Conservation (phyloP, 306 rosid species). For the Dryas alaskensis region DNA sequence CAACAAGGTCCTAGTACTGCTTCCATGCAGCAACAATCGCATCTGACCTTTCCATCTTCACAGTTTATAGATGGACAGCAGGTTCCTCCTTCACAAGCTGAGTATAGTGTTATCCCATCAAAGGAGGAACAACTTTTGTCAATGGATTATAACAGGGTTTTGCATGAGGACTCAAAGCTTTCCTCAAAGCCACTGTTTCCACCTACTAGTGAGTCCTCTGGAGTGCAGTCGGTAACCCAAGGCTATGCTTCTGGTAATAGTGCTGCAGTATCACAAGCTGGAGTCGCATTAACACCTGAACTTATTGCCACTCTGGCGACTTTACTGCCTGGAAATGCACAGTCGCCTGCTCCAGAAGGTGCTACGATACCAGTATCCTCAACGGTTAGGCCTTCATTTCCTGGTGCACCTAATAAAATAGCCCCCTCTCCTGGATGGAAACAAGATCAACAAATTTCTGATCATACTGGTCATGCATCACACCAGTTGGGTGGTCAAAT, state of each 20-base stretch:
- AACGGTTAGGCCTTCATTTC: constrained; percentile 51
- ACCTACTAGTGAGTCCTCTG: constrained; percentile 43
- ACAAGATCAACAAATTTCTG: constrained; percentile 68
- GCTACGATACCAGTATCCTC: constrained; percentile 51
- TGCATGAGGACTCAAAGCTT: constrained; percentile 63
- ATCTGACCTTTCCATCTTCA: constrained; percentile 51
- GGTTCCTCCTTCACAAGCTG: constrained; percentile 51
- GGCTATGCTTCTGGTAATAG: constrained; percentile 50
- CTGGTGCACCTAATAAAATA: constrained; percentile 44
- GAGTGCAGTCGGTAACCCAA: constrained; percentile 51
- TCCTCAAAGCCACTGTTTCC: constrained; percentile 52
- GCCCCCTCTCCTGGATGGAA: constrained; percentile 62
- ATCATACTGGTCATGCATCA: constrained; percentile 51
- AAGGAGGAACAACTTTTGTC: constrained; percentile 64
- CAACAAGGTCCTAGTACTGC: constrained; percentile 45
- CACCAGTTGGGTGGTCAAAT: constrained; percentile 62
- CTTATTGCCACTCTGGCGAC: constrained; percentile 86
- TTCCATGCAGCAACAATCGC: constrained; percentile 51
- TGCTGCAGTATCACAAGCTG: constrained; percentile 65
- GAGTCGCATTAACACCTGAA: constrained; percentile 84
- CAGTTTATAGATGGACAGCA: constrained; percentile 68
- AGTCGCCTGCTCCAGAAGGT: constrained; percentile 54
- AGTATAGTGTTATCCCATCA: constrained; percentile 46
- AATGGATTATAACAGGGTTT: constrained; percentile 55
- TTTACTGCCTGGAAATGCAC: constrained; percentile 67